Evolutionary conservation across 2,329 filamentous ascomycete genomes (phyloP), one percentile per base, ranked within the genome.

Genomic region (Pestalotiopsis fici): DNA sequence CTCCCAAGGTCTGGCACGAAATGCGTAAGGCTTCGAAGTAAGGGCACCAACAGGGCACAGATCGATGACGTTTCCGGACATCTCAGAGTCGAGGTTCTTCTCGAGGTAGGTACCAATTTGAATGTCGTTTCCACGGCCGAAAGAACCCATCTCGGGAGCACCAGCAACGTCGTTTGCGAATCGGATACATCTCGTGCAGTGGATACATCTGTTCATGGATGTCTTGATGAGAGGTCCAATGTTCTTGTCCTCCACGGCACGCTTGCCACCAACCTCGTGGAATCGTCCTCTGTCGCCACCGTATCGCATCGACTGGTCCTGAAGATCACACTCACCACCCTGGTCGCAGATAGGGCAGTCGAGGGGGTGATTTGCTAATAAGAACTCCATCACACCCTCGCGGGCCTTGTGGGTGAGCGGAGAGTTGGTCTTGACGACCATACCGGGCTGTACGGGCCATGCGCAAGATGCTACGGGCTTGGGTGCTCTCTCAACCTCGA

Each of bases 251-350:
- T 99, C 96, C 50, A 98, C 95, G 28, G 94, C 96, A 85, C 96
- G 93, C 88, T 99, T 99, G 83, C 96, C 96, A 66, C 89, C 91
- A 77, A 97, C 83, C 83, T 99, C 96, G 84, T 99, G 96, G 85
- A 99, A 99, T 75, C 96, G 92, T 70, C 96, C 96, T 79, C 96
- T 90, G 83, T 99, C 96, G 71, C 92, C 93, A 77, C 96, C 96
- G 80, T 99, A 99, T 82, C 96, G 90, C 95, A 99, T 98, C 66
- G 95, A 98, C 86, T 99, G 96, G 81, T 99, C 96, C 83, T 99
- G 96, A 69, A 99, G 90, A 86, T 99, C 96, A 83, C 96, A 99
- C 82, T 99, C 96, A 79, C 96, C 96, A 85, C 96, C 96, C 83
- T 99, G 96, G 82, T 99, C 96, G 85, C 96, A 99, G 79, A 99